Evolutionary conservation across 306 rosid genomes (phyloP), one percentile per base, ranked within the genome.

Genomic region (Carpinus fangiana): DNA sequence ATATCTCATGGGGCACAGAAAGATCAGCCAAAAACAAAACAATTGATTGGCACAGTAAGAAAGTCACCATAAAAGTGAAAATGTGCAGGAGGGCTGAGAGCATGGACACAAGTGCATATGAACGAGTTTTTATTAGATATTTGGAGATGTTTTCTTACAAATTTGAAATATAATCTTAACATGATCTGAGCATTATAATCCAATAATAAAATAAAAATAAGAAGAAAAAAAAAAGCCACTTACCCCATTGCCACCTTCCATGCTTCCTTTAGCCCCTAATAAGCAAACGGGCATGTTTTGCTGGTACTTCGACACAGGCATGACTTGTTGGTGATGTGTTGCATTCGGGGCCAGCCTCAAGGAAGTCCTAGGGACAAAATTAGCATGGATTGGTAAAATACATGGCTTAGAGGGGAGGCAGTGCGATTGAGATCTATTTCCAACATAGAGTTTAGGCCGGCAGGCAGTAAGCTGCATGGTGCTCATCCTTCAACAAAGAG

Each of bases 191-290:
- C 76, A 76, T 54, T 47, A 18, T 69, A 53, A 77, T 7, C 56
- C 72, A 60, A 38, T 52, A 80, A 57, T 2, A 52, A 53, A 61
- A 76, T 50, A 31, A 28, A 73, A 23, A 67, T 48, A 56, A 26
- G 36, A 77, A 76, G 71, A 8, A 31, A 67, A 76, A 74, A 8
- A 38, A 67, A 53, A 23, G 64, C 50, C 73, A 45, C 61, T 76
- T 70, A 90, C 94, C 92, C 80, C 89, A 79, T 72, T 80, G 56
- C 38, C 76, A 69, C 71, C 85, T 47, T 61, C 90, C 85, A 70
- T 81, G 79, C 84, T 88, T 79, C 90, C 92, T 76, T 82, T 76
- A 56, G 86, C 90, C 76, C 89, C 89, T 9, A 86, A 89, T 20
- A 79, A 81, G 83, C 92, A 88, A 65, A 86, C 86, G 50, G 82